Evolutionary conservation across 805 yeast genomes (phyloP).

Genomic region (Zygotorulaspora danielsina): DNA sequence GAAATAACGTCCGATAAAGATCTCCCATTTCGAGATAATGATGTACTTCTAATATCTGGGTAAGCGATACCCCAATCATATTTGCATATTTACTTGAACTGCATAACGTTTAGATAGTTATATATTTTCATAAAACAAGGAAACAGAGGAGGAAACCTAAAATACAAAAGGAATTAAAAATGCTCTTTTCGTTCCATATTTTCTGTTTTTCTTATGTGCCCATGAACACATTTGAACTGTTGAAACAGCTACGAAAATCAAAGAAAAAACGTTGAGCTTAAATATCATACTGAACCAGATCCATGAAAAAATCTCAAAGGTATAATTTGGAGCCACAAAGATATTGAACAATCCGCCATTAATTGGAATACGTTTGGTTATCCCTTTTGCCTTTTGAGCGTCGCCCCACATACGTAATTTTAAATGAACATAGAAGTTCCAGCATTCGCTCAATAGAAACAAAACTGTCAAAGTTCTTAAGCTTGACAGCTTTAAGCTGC

Average conservation of each 20-base stretch:
- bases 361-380: conserved; percentile 41
- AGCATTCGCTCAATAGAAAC: conserved; percentile 59
- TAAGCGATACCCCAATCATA: not conserved
- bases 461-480: conserved; percentile 37
- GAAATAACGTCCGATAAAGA: conserved; percentile 19
- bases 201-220: conserved; percentile 83
- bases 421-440: conserved; percentile 70
- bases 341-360: conserved; percentile 76
- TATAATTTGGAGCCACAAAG: conserved; percentile 91
- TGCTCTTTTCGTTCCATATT: conserved; percentile 75
- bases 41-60: conserved; percentile 27
- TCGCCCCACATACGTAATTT: conserved; percentile 53
- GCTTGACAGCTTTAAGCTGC: conserved; percentile 17
- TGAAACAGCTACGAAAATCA: conserved; percentile 66
- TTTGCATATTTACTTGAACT: not conserved
- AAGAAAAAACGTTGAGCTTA: conserved; percentile 72
- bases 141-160: conserved; percentile 30
- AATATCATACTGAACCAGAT: conserved; percentile 56
- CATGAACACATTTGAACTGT: conserved; percentile 82
- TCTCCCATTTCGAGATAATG: conserved; percentile 22
- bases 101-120: conserved; percentile 1
- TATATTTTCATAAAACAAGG: not conserved
- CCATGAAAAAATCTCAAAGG: conserved; percentile 83
- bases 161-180: conserved; percentile 73
- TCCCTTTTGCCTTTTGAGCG: conserved; percentile 34